Evolutionary conservation across 2,329 filamentous ascomycete species (phyloP).

Genomic region (Stemphylium beticola): DNA sequence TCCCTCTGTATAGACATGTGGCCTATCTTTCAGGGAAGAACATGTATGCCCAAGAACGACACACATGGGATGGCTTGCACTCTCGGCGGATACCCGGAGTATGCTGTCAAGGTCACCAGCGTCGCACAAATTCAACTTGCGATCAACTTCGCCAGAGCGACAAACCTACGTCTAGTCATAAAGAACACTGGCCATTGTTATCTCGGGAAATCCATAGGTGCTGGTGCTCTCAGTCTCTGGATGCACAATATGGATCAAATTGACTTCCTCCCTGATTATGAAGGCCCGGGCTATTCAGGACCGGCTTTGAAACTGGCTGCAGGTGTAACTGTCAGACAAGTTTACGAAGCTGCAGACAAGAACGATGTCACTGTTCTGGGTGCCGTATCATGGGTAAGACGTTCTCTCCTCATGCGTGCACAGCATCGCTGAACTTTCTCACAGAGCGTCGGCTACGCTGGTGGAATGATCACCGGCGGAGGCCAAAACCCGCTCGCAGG

Average conservation of each 20-base stretch:
- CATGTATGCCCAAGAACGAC: slow-evolving; percentile 31
- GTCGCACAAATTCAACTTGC: slow-evolving; percentile 35
- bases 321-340: slow-evolving; percentile 35
- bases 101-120: slow-evolving; percentile 31
- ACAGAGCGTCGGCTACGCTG: slow-evolving; percentile 56
- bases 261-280: slow-evolving; percentile 29
- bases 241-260: slow-evolving; percentile 40
- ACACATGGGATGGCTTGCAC: slow-evolving; percentile 31
- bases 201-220: slow-evolving; percentile 33
- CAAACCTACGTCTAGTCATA: slow-evolving; percentile 37
- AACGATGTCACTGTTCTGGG: slow-evolving; percentile 31
- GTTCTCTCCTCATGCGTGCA: no score
- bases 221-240: slow-evolving; percentile 36
- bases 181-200: slow-evolving; percentile 44
- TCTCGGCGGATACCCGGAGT: slow-evolving; percentile 35
- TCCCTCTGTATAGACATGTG: slow-evolving; percentile 20
- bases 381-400: slow-evolving; percentile 26
- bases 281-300: slow-evolving; percentile 34
- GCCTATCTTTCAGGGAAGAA: slow-evolving; percentile 37
- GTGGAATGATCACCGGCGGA: slow-evolving; percentile 51
- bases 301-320: slow-evolving; percentile 37
- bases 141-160: slow-evolving; percentile 37
- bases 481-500: slow-evolving; percentile 60
- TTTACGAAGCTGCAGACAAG: slow-evolving; percentile 36
- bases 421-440: no score